These are phyloP conservation scores for Fraxinus albicans DNA, from an alignment of 305 asterid species.

Conservation along the genomic window DNA sequence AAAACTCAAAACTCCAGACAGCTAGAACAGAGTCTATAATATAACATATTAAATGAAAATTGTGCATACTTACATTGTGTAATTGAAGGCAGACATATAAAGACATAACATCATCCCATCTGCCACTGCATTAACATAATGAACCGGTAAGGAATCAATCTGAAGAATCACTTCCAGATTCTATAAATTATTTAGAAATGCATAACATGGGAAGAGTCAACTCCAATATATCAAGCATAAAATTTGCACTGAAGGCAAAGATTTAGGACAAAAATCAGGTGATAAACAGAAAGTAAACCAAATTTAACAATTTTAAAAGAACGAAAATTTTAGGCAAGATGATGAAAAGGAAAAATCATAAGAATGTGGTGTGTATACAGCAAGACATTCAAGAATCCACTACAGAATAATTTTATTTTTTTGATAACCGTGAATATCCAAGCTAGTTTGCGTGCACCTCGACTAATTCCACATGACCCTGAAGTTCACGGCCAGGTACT, in stretches of 20 bases:
- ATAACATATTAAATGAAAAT: neutral
- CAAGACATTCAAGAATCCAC: neutral
- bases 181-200: neutral
- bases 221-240: neutral
- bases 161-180: slow-evolving; percentile 4
- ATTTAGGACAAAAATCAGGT: neutral
- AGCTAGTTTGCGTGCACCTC: no score
- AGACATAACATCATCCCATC: slow-evolving; percentile 51
- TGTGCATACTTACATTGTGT: slow-evolving; percentile 30
- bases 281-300: neutral
- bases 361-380: neutral
- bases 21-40: neutral
- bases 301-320: neutral
- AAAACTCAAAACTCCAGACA: neutral
- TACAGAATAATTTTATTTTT: no score
- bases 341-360: neutral
- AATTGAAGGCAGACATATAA: slow-evolving; percentile 11
- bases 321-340: neutral
- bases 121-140: slow-evolving; percentile 57
- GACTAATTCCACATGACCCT: no score
- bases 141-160: slow-evolving; percentile 16
- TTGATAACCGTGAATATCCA: no score
- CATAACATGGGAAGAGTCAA: neutral
- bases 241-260: neutral
- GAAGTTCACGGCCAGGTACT: no score